These are phyloP conservation scores for Lasiosphaeria hispida DNA, from an alignment of 495 filamentous ascomycete species.

Conservation along the genomic window DNA sequence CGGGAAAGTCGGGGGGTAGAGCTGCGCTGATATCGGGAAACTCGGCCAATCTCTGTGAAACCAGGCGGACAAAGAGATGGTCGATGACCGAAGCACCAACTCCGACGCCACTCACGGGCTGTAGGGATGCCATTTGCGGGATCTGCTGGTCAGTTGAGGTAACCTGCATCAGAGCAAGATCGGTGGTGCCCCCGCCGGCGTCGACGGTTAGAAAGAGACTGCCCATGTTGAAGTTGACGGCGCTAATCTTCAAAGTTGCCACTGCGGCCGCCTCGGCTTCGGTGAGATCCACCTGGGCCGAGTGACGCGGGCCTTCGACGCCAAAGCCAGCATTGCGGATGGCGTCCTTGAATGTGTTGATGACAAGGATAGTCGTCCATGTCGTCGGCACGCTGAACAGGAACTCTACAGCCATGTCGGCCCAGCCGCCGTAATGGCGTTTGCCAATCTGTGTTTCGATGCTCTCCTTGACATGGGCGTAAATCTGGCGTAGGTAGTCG, in stretches of 20 bases:
- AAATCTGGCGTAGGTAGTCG: slow-evolving; percentile 55
- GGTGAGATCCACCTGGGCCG: slow-evolving; percentile 59
- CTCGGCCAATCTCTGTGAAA: slow-evolving; percentile 25
- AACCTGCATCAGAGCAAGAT: slow-evolving; percentile 39
- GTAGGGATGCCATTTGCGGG: slow-evolving; percentile 34
- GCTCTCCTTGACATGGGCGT: slow-evolving; percentile 51
- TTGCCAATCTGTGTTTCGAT: slow-evolving; percentile 39
- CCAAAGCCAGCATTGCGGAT: slow-evolving; percentile 54
- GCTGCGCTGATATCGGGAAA: slow-evolving; percentile 24
- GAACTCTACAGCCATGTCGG: slow-evolving; percentile 54
- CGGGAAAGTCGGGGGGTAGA: slow-evolving; percentile 29
- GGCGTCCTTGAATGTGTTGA: slow-evolving; percentile 54
- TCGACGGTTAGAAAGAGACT: slow-evolving; percentile 37
- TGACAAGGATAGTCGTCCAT: slow-evolving; percentile 57
- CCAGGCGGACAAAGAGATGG: slow-evolving; percentile 30
- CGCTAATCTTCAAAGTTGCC: slow-evolving; percentile 35
- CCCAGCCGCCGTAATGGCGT: slow-evolving; percentile 44
- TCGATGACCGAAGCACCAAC: slow-evolving; percentile 41
- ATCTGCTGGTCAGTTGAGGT: slow-evolving; percentile 23
- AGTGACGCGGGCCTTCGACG: slow-evolving; percentile 41
- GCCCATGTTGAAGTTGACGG: slow-evolving; percentile 30
- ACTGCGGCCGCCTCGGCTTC: slow-evolving; percentile 70
- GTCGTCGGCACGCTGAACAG: slow-evolving; percentile 68
- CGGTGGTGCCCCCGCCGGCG: slow-evolving; percentile 40
- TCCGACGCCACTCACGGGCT: slow-evolving; percentile 38